phyloP scores from a whole-genome alignment of 768 basidiomycete species.

The Lepiota venenata region DNA sequence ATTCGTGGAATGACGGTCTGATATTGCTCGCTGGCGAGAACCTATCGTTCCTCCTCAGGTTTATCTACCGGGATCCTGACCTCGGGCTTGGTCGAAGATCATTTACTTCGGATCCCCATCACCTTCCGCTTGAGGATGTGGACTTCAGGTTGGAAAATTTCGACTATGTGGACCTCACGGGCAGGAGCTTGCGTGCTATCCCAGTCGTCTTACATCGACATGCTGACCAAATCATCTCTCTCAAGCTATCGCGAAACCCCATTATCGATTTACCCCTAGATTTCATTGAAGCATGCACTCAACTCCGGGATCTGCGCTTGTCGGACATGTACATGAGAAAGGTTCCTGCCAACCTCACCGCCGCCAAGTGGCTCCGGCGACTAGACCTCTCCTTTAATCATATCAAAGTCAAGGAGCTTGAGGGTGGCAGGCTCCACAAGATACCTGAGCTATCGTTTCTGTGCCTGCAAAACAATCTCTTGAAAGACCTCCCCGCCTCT shows the following conservation, averaged over 20 bases:
- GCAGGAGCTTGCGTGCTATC: constrained; percentile 78
- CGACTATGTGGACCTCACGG: constrained; percentile 79
- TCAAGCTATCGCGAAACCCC: constrained; percentile 91
- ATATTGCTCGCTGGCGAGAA: constrained; percentile 77
- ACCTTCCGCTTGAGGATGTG: constrained; percentile 51
- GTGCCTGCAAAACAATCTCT: constrained; percentile 85
- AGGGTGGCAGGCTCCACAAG: constrained; percentile 79
- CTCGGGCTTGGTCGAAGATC: constrained; percentile 58
- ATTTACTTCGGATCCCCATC: neutral
- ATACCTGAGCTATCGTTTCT: constrained; percentile 68
- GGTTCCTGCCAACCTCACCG: constrained; percentile 80
- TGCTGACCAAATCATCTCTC: constrained; percentile 77
- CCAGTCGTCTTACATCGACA: constrained; percentile 84
- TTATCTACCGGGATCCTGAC: constrained; percentile 81
- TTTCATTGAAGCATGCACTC: constrained; percentile 87
- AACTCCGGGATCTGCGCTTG: constrained; percentile 80
- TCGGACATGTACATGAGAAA: constrained; percentile 94
- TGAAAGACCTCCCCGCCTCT: constrained; percentile 83
- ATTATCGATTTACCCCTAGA: constrained; percentile 96
- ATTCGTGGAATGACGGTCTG: constrained; percentile 74
- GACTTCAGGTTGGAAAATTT: constrained; percentile 68
- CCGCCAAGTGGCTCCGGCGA: constrained; percentile 67
- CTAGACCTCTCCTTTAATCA: constrained; percentile 92
- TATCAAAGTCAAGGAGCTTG: constrained; percentile 81
- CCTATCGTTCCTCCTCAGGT: constrained; percentile 81